A percentile compares a stretch with the other conserved stretches of the same genome.
These are phyloP conservation scores for Starmerella ratchasimensis DNA, from an alignment of 805 yeast species.

Conservation along the genomic window DNA sequence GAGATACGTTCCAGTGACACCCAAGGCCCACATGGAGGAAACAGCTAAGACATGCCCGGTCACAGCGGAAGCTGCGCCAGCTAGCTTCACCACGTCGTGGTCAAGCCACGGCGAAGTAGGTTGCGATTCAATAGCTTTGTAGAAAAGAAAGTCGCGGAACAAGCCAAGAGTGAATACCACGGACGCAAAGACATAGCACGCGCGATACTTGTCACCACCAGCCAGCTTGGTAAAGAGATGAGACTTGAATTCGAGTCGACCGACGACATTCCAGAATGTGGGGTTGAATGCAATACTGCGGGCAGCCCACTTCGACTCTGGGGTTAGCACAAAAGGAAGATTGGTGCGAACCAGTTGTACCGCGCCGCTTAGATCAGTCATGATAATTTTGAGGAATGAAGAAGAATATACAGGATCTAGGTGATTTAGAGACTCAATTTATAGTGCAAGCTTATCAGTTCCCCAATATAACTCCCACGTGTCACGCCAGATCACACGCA, in stretches of 20 bases:
- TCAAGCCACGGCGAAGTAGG: slow-evolving; percentile 45
- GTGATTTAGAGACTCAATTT: too few relatives aligned
- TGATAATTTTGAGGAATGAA: too few relatives aligned
- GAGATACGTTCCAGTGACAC: slow-evolving; percentile 89
- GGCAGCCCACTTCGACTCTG: slow-evolving; percentile 16
- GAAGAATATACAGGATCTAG: too few relatives aligned
- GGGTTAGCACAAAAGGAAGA: slow-evolving; percentile 8
- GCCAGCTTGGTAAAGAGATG: slow-evolving; percentile 62
- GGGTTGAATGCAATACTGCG: slow-evolving; percentile 70
- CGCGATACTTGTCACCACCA: slow-evolving; percentile 50
- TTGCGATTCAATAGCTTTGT: slow-evolving; percentile 58
- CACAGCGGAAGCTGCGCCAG: slow-evolving; percentile 44
- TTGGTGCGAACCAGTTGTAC: background rate
- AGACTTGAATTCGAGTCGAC: slow-evolving; percentile 70
- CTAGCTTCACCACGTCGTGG: slow-evolving; percentile 29
- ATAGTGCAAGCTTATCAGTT: too few relatives aligned
- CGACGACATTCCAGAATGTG: slow-evolving; percentile 86
- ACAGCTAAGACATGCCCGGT: slow-evolving; percentile 71
- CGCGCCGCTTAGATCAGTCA: too few relatives aligned
- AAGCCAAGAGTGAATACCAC: slow-evolving; percentile 80
- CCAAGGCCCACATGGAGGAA: slow-evolving; percentile 80
- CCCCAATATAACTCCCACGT: too few relatives aligned
- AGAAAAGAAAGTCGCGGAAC: slow-evolving; percentile 58
- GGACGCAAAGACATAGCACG: slow-evolving; percentile 73
- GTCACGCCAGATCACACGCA: too few relatives aligned